Evolutionary conservation across 2,329 filamentous ascomycete genomes (phyloP), one percentile per base, ranked within the genome.

Genomic region (Aspergillus jensenii): DNA sequence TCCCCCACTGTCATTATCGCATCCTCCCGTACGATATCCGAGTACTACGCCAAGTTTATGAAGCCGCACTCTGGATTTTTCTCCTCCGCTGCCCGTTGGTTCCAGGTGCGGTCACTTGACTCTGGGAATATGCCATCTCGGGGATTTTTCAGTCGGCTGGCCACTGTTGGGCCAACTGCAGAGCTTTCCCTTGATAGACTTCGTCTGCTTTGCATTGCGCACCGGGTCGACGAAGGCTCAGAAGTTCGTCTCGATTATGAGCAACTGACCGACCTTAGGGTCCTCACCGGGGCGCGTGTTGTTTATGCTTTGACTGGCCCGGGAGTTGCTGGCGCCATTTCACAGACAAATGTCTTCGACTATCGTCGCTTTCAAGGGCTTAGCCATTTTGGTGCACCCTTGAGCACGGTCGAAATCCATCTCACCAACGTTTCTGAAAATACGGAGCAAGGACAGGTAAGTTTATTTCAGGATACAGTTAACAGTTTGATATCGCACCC

Each of bases 291-390:
- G 27, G 88, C 91, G 2, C 86, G 91, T 52, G 81, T 97, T 56
- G 82, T 96, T 51, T 96, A 98, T 73, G 93, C 92, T 3, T 81
- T 99, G 55, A 90, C 91, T 17, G 87, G 90, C 1, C 81, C 91
- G 23, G 85, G 86, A 60, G 90, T 98, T n/a, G 93, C 93, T 2
- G 95, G 95, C 39, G 89, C 93, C 1, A 85, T 96, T n/a, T 81
- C 89, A 1, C 93, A 98, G 77, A 96, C 90, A 7, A 87, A 90
- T 60, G 82, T 93, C 40, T 96, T 90, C 70, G 93, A 98, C 72
- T 98, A 98, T 74, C 82, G 93, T 49, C 76, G 75, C 37, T 73
- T 75, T 17, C 61, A 64, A 12, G 75, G 75, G 45, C 76, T 78
- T 46, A 80, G 75, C 58, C 92, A 96, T 73, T 96, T 98, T 69